A percentile compares a stretch with the other conserved stretches of the same genome.
Conservation (phyloP, 306 rosid species). For the Pueraria montana region DNA sequence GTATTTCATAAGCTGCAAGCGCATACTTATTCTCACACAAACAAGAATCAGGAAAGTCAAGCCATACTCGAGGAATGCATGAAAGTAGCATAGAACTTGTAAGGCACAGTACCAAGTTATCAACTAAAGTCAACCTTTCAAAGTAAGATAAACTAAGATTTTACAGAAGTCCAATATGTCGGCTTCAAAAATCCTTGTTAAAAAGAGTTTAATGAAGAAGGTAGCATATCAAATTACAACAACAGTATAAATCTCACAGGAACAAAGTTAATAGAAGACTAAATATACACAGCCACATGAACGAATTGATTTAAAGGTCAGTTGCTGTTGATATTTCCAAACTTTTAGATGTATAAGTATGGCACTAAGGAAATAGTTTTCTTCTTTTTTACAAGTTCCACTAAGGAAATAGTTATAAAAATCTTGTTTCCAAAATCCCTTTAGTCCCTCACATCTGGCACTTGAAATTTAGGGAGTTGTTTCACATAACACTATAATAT, state of each 20-base stretch:
- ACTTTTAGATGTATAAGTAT: neutral
- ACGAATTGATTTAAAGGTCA: neutral
- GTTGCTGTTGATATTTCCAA: slow-evolving; percentile 17
- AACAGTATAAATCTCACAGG: slow-evolving; percentile 5
- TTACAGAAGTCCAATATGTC: slow-evolving; percentile 24
- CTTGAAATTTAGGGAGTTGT: slow-evolving; percentile 1
- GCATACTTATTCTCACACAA: slow-evolving; percentile 25
- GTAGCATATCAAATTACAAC: slow-evolving; percentile 13
- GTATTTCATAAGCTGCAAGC: slow-evolving; percentile 6
- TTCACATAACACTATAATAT: neutral
- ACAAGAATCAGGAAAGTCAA: slow-evolving; percentile 27
- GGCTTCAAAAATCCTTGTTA: neutral
- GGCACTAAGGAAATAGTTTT: neutral
- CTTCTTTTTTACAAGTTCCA: neutral
- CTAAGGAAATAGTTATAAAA: neutral
- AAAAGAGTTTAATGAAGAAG: slow-evolving; percentile 16
- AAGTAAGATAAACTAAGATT: neutral
- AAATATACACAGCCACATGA: neutral
- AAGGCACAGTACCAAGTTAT: slow-evolving; percentile 11
- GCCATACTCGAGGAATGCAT: slow-evolving; percentile 7
- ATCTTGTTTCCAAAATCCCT: slow-evolving; percentile 20
- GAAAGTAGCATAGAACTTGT: slow-evolving; percentile 24
- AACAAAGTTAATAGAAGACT: neutral
- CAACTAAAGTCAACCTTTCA: neutral
- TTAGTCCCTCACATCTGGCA: neutral